Conservation (phyloP, 805 yeast genomes). For the Pichia californica region DNA sequence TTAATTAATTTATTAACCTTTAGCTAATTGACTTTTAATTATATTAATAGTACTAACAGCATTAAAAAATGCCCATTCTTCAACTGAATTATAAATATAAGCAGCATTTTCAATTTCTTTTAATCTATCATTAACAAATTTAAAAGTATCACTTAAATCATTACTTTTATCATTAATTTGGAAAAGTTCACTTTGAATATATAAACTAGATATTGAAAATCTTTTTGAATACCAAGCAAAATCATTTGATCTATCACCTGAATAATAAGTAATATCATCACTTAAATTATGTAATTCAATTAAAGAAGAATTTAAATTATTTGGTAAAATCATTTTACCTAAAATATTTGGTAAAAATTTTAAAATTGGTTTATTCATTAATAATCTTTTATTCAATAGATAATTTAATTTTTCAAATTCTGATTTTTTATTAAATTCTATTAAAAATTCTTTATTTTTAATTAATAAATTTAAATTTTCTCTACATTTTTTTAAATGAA, state of each 20-base stretch:
- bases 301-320: constrained; percentile 50
- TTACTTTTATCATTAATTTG: constrained; percentile 69
- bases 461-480: constrained; percentile 26
- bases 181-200: constrained; percentile 70
- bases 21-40: constrained; percentile 59
- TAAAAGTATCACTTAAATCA: constrained; percentile 49
- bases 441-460: constrained; percentile 19
- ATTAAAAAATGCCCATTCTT: constrained; percentile 72
- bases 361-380: constrained; percentile 43
- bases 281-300: constrained; percentile 67
- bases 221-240: constrained; percentile 93
- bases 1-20: constrained; percentile 37
- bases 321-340: constrained; percentile 60
- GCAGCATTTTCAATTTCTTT: constrained; percentile 49
- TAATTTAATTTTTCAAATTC: constrained; percentile 23
- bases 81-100: constrained; percentile 52
- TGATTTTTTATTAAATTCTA: constrained; percentile 19
- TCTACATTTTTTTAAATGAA: constrained; percentile 42
- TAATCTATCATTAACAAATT: constrained; percentile 58
- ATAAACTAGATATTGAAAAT: constrained; percentile 58
- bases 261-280: constrained; percentile 75
- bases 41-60: constrained; percentile 59
- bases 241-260: constrained; percentile 76
- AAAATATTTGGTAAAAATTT: constrained; percentile 43
- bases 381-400: constrained; percentile 41